Evolutionary conservation across 306 rosid species (phyloP), one percentile per base, ranked within the genome.

Genomic region (Comarum palustre): DNA sequence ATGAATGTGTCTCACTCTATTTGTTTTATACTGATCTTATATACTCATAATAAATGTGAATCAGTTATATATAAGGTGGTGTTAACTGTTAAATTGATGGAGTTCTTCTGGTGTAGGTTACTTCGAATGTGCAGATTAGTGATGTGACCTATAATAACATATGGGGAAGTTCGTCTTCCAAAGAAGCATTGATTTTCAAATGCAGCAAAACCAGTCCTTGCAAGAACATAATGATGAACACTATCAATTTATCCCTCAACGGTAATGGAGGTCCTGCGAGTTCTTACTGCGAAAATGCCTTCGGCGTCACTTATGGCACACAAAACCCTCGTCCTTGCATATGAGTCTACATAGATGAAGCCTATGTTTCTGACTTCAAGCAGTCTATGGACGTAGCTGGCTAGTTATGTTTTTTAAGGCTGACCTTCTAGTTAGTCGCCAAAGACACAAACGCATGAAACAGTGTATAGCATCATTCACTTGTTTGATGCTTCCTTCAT

Each of bases 141-240:
- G 42, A 84, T 57, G 83, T 87, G 51, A 73, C 32, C 1, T 91
- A 82, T 83, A 87, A 6, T 31, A 76, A 85, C 63, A 80, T 91
- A 32, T 6, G 52, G 86, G 97, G 97, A 78, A 85, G 73, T 4
- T 76, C 86, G 5, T 73, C 6, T 1, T 16, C 79, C 8, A 71
- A 73, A 6, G 67, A 73, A 22, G 92, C 88, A 59, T 84, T 79
- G 0, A 79, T 15, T 12, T 64, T 91, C 1, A 71, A 59, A 0
- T 88, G 97, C 72, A 91, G 97, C 71, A 8, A 45, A 75, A 68
- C 19, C 5, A 52, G 43, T 72, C 94, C 92, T 58, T 88, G 94
- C 81, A 78, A 73, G 31, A 68, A 78, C 39, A 73, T 88, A 15
- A 80, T 24, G 75, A 1, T 82, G 64, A 78, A 84, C 6, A 31